Evolutionary conservation across 192 early-diverging fungal species (phyloP), one percentile per base, ranked within the genome.

Genomic region (Coemansia sp.): DNA sequence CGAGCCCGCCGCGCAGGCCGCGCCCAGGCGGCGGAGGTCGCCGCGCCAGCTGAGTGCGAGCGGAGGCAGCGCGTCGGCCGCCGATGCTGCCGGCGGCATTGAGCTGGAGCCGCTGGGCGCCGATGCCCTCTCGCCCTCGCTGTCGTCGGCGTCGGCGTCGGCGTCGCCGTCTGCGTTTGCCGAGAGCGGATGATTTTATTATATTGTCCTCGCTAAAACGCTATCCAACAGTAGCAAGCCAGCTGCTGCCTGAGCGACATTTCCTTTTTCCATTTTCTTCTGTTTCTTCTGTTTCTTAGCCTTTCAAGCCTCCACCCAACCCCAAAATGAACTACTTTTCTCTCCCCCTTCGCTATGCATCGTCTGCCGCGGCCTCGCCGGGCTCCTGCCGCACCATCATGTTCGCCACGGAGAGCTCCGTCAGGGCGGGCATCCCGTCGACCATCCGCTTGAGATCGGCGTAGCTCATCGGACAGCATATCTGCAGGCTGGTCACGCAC

Each of bases 101-200:
- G 76, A 79, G 56, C 41, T 79, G 39, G 76, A 74, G 61, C 71
- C 76, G 10, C 14, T 77, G 51, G 56, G 62, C 50, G 49, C 49
- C 8, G 44, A 14, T 45, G 44, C 2, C 10, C 44, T 4, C 44
- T 2, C 44, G 20, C 9, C 14, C 3, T 32, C 51, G 51, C 51
- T 22, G 1, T 25, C 25, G 51, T 54, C 51, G 22, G 51, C 25
- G 25, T 25, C 32, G 20, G 51, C 32, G 32, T 2, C 32, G 32
- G 32, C 32, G 4, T 32, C 32, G 32, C 32, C 32, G 32, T 32
- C 32, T 32, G 32, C 32, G 32, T 2, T 2, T 32, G 32, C 2
- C 4, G 32, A 0, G 32, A 2, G 32, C 32, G 32, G 32, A 32
- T 32, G 32, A 32, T 20, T n/a, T n/a, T n/a, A n/a, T n/a, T n/a